phyloP scores from a whole-genome alignment of 1,139 yeast genomes.

The Kodamaea sp. region DNA sequence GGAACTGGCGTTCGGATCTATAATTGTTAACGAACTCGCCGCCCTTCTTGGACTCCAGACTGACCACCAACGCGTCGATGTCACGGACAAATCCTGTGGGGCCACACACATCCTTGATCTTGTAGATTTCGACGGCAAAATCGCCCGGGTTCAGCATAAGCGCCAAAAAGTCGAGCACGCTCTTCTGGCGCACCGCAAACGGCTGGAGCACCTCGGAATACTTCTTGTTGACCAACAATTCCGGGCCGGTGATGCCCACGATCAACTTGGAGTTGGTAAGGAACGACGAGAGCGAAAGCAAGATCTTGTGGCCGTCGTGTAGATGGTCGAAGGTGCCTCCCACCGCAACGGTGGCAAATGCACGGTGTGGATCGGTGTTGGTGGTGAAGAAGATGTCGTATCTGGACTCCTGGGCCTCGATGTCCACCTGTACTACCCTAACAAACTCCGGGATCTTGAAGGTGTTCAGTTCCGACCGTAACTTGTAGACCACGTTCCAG shows the following conservation, averaged over 20 bases:
- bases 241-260: conserved; percentile 84
- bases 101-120: conserved; percentile 86
- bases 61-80: conserved; percentile 78
- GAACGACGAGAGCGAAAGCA: conserved; percentile 73
- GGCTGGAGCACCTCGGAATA: conserved; percentile 65
- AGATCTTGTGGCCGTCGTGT: conserved; percentile 92
- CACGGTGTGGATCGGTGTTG: not conserved
- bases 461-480: conserved; percentile 1
- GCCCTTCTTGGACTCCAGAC: conserved; percentile 78
- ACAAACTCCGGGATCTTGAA: conserved; percentile 1
- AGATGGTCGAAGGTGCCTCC: conserved; percentile 98
- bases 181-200: conserved; percentile 50
- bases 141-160: conserved; percentile 27
- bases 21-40: conserved; percentile 69
- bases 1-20: conserved; percentile 59
- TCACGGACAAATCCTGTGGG: conserved; percentile 82
- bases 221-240: conserved; percentile 71
- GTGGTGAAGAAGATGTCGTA: not conserved
- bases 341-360: conserved; percentile 48
- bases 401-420: not conserved
- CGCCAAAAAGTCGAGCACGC: conserved; percentile 51
- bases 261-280: conserved; percentile 57
- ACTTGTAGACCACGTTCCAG: conserved; percentile 7
- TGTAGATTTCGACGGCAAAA: conserved; percentile 39
- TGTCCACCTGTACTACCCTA: not conserved